Evolutionary conservation across 768 basidiomycete species (phyloP).

Genomic region (Hemileccinum impolitum): DNA sequence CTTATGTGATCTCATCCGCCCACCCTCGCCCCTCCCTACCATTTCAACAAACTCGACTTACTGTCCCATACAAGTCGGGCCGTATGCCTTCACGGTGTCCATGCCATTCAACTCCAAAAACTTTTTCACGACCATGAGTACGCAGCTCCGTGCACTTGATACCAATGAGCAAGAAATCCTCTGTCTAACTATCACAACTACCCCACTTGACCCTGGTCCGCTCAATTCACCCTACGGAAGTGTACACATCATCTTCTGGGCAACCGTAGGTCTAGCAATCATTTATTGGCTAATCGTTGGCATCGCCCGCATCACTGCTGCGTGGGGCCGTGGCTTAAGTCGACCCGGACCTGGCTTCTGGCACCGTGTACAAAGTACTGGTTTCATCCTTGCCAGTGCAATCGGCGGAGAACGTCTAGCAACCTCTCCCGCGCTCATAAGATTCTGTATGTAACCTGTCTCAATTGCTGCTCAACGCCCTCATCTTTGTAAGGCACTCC

Average conservation of each 20-base stretch:
- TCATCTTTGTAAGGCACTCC: conserved; percentile 66
- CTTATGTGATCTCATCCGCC: conserved; percentile 76
- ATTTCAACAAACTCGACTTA: conserved; percentile 41
- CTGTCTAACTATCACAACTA: conserved; percentile 76
- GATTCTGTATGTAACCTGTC: conserved; percentile 66
- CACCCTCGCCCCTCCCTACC: conserved; percentile 66
- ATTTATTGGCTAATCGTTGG: conserved; percentile 83
- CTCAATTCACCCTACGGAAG: conserved; percentile 58
- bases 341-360: conserved; percentile 60
- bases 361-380: conserved; percentile 75
- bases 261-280: conserved; percentile 66
- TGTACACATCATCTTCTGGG: conserved; percentile 69
- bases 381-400: conserved; percentile 88
- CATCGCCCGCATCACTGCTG: conserved; percentile 76
- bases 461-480: conserved; percentile 9
- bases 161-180: conserved; percentile 77
- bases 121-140: conserved; percentile 79
- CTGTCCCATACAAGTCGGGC: conserved; percentile 79
- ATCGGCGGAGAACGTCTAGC: conserved; percentile 89
- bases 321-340: conserved; percentile 70
- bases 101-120: conserved; percentile 64
- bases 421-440: conserved; percentile 77
- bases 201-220: conserved; percentile 65
- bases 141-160: conserved; percentile 86
- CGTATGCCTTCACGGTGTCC: conserved; percentile 76